Percentiles rank a stretch among this genome's conserved stretches.
Conservation (phyloP, 2,329 filamentous ascomycete genomes). For the Penicillium expansum region DNA sequence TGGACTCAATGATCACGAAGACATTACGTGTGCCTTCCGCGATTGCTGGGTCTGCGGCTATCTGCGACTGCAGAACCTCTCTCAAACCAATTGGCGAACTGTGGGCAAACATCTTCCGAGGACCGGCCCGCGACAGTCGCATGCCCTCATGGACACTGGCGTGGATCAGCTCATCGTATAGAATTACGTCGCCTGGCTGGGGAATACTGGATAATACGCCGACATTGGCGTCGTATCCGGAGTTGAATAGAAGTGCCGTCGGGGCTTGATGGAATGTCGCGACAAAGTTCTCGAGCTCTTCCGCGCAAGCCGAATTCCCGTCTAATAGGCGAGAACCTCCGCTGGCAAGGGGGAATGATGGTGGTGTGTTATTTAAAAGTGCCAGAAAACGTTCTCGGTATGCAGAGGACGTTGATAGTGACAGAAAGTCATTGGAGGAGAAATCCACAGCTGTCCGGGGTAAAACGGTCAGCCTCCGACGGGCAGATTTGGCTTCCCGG, state of each 20-base stretch:
- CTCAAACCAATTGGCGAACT: slow-evolving; percentile 32
- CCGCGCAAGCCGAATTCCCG: slow-evolving; percentile 61
- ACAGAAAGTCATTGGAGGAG: slow-evolving; percentile 66
- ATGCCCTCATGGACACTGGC: slow-evolving; percentile 78
- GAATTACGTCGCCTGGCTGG: slow-evolving; percentile 59
- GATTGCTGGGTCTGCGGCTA: slow-evolving; percentile 32
- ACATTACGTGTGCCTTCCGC: slow-evolving; percentile 50
- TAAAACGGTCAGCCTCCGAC: slow-evolving; percentile 49
- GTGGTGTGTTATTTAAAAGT: slow-evolving; percentile 42
- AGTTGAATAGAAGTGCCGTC: slow-evolving; percentile 60
- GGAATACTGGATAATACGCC: slow-evolving; percentile 62
- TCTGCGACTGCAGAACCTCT: background rate
- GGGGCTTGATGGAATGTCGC: slow-evolving; percentile 60
- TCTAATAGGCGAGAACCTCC: slow-evolving; percentile 63
- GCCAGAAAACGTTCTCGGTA: slow-evolving; percentile 51
- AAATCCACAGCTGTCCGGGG: slow-evolving; percentile 53
- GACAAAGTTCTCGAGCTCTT: slow-evolving; percentile 58
- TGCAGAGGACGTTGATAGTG: slow-evolving; percentile 49
- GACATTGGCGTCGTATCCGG: slow-evolving; percentile 65
- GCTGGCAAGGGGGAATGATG: slow-evolving; percentile 50
- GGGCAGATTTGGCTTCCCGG: slow-evolving; percentile 45
- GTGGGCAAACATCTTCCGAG: slow-evolving; percentile 48
- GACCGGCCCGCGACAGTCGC: slow-evolving; percentile 55
- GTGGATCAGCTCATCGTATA: slow-evolving; percentile 75
- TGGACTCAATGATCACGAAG: slow-evolving; percentile 66